Conservation (phyloP, 176 grass and related monocot genomes). For the Pharus latifolius region DNA sequence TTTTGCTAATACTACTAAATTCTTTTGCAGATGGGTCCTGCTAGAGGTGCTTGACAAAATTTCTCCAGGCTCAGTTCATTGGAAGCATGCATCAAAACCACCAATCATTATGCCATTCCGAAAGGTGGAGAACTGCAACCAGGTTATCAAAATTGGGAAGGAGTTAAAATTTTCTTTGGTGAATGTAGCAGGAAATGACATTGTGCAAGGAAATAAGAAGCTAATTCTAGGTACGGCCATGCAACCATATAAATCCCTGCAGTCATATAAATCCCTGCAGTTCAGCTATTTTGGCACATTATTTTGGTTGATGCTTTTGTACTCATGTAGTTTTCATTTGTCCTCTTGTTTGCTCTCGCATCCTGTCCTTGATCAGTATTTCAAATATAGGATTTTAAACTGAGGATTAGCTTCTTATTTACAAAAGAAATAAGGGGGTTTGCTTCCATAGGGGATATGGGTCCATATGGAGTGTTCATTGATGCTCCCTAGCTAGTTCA, state of each 20-base stretch:
- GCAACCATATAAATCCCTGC: background rate
- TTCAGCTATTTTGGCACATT: background rate
- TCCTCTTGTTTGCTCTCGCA: background rate
- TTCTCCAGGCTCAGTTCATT: constrained; percentile 72
- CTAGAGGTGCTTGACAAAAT: constrained; percentile 96
- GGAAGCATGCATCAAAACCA: constrained; percentile 90
- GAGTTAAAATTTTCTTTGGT: constrained; percentile 83
- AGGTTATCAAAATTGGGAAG: constrained; percentile 79
- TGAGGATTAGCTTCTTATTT: no score
- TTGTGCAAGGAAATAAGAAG: constrained; percentile 99
- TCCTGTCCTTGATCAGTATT: background rate
- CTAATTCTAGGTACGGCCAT: constrained; percentile 61
- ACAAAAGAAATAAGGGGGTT: background rate
- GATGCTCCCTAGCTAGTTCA: background rate
- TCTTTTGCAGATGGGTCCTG: constrained; percentile 77
- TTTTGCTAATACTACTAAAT: background rate
- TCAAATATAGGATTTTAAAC: no score
- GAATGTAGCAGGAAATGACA: constrained; percentile 93
- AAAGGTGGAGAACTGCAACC: constrained; percentile 96
- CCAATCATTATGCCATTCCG: constrained; percentile 97
- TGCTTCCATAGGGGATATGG: background rate
- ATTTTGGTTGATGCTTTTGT: background rate
- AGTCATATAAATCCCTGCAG: background rate
- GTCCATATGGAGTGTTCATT: no score
- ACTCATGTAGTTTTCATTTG: background rate